Base-by-base conservation (phyloP, 2,329 filamentous ascomycete genomes). In the Thyridium curvatum region DNA sequence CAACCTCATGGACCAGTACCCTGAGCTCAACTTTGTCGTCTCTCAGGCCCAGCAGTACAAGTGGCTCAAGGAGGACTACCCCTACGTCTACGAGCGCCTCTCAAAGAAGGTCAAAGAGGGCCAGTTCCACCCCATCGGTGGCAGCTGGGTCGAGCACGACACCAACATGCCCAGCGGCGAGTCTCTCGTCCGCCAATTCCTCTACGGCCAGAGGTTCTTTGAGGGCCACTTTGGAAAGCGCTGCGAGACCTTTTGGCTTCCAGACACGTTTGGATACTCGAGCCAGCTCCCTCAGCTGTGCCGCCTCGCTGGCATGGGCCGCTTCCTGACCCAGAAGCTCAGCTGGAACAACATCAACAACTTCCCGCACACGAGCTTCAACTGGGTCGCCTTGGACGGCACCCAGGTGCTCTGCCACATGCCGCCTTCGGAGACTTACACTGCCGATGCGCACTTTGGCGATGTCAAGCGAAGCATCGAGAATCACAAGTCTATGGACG, bases 271-370 rank as follows among this genome's bases (percentile, higher is more conserved):
- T 65, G 93, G 93, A 12, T 98, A 98, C 65, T 96, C 90, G 0
- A 85, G 84, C 36, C 93, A 98, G 62, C 75, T 98, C 32, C 93
- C 93, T 12, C 93, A 98, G 56, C 71, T 98, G 32, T 97, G 89
- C 58, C 84, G 91, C 4, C 69, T 96, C 18, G 86, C 93, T n/a
- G 91, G 89, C 15, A 97, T 98, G 93, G 86, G 79, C 41, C 80
- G 91, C 28, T 98, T 98, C 70, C 84, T 98, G 54, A 98, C 93
- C 0, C 93, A 98, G 62, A 98, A 98, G 68, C 72, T 98, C 43
- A 97, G 91, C 69, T 98, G 93, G 93, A 97, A 97, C 69, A 97
- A 97, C 60, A 97, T 97, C 74, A 97, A 97, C 67, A 94, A 86
- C 56, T 98, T 97, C 66, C 93, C 93, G 0, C 93, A 97, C 58